Conservation (phyloP, 2,329 filamentous ascomycete genomes). For the Penicillium sp. region DNA sequence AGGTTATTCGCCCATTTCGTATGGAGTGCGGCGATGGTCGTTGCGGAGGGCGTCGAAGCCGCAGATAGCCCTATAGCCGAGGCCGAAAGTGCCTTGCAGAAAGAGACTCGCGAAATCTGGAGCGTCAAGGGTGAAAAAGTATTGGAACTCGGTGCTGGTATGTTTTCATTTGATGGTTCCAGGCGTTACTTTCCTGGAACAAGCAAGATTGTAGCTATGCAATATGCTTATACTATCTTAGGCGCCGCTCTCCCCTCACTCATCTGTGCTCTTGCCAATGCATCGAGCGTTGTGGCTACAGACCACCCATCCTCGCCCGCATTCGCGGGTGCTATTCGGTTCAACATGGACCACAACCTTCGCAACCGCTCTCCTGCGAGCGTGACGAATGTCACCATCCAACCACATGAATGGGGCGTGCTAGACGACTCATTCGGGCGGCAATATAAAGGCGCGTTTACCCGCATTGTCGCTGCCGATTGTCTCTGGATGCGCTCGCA, state of each 20-base stretch:
- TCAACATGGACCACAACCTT: conserved; percentile 47
- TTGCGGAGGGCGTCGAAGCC: conserved; percentile 39
- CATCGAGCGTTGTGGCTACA: conserved; percentile 44
- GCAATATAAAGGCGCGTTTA: conserved; percentile 40
- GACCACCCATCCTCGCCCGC: conserved; percentile 46
- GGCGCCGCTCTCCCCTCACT: conserved; percentile 42
- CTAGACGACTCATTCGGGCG: conserved; percentile 38
- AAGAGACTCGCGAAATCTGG: conserved; percentile 30
- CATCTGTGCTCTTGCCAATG: conserved; percentile 33
- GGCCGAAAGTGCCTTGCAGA: conserved; percentile 14
- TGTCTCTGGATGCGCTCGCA: conserved; percentile 56
- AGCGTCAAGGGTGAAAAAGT: conserved; percentile 47
- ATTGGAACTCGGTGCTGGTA: conserved; percentile 57
- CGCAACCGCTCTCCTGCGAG: conserved; percentile 11
- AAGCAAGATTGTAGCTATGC: too few species aligned
- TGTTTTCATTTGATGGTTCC: conserved; percentile 28
- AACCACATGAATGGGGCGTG: conserved; percentile 53
- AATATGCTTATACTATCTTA: too few species aligned
- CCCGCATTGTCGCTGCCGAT: conserved; percentile 54
- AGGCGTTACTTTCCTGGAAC: too few species aligned
- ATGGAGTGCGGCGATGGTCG: conserved; percentile 51
- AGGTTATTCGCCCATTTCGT: conserved; percentile 55
- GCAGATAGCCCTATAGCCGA: conserved; percentile 17
- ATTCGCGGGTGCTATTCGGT: conserved; percentile 39
- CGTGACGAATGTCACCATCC: conserved; percentile 29